A percentile compares a stretch with the other conserved stretches of the same genome.
phyloP scores from a whole-genome alignment of 2,329 filamentous ascomycete genomes.

The Alternaria ventricosa region DNA sequence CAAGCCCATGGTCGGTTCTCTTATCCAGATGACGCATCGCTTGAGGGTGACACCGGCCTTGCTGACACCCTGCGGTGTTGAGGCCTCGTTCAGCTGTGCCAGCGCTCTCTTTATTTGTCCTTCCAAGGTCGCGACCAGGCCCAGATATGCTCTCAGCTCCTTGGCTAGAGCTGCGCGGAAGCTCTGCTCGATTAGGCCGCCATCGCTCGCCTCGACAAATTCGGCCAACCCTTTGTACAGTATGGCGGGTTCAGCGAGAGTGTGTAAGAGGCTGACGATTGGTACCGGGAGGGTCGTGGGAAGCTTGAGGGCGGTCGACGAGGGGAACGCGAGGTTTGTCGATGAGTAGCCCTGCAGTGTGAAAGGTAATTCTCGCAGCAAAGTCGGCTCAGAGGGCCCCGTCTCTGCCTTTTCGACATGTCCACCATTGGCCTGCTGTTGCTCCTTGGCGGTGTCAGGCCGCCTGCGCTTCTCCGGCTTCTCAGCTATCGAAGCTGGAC shows the following conservation, averaged over 20 bases:
- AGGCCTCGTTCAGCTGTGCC: conserved; percentile 71
- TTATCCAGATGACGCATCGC: conserved; percentile 94
- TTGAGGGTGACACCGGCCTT: conserved; percentile 93
- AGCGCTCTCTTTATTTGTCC: conserved; percentile 87
- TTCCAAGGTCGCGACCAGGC: conserved; percentile 89
- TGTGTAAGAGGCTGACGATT: conserved; percentile 84
- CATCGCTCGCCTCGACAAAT: conserved; percentile 82
- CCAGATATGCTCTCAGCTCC: conserved; percentile 88
- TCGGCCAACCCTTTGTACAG: conserved; percentile 80
- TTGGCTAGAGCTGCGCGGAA: conserved; percentile 83
- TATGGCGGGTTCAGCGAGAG: conserved; percentile 90
- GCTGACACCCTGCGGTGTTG: conserved; percentile 73
- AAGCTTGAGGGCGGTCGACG: conserved; percentile 72
- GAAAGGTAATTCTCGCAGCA: conserved; percentile 78
- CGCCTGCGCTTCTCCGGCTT: conserved; percentile 35
- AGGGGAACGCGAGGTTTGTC: conserved; percentile 77
- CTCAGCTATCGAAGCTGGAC: conserved; percentile 24
- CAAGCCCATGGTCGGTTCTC: conserved; percentile 94
- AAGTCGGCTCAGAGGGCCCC: conserved; percentile 52
- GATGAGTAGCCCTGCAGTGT: conserved; percentile 93
- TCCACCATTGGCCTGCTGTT: conserved; percentile 19
- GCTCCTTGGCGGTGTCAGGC: conserved; percentile 33
- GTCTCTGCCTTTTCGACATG: conserved; percentile 17
- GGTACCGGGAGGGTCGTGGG: conserved; percentile 82
- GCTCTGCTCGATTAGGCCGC: conserved; percentile 90